Base-by-base conservation (phyloP, 2,329 filamentous ascomycete species). In the Aspergillus sp. region DNA sequence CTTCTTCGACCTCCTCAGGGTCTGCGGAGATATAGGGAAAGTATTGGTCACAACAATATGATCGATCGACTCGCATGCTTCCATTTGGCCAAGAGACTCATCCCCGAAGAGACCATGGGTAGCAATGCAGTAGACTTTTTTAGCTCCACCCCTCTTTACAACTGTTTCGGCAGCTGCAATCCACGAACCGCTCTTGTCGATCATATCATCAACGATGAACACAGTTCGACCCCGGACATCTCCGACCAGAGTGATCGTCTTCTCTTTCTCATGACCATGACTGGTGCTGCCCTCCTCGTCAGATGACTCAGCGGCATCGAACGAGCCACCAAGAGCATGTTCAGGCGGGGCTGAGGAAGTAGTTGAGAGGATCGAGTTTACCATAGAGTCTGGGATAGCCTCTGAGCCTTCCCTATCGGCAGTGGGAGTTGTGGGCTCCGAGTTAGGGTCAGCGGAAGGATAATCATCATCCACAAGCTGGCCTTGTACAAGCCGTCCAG, bases 191-290 rank as follows among this genome's bases (percentile, higher is more conserved):
- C 90, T 84, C 72, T 95, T 96, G 71, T 98, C 93, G 60, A 98
- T 96, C 87, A 98, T 97, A 65, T 98, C 93, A 65, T 98, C 93
- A 39, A 98, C 87, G 48, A 98, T 90, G 63, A 98, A 86, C 42
- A 97, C 93, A 0, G 88, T 85, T 46, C 88, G 82, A 62, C 88
- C 83, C 61, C 83, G 86, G 47, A 98, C 93, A 58, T 97, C 88
- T 48, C 93, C 93, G 10, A 98, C 93, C n/a, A 98, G 76, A 0
- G 93, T 98, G 57, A 98, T 94, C 74, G 91, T 95, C 61, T 90
- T 90, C 71, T 98, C 93, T 19, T 91, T 76, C 48, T 85, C 83
- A 8, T 85, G 82, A 54, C 91, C 83, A 57, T 85, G 45, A 9
- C 42, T 53, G 13, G 53, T 47, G 33, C 60, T 64, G 10, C 51